Evolutionary conservation across 305 asterid genomes (phyloP).

Genomic region (Petunia hybrid): DNA sequence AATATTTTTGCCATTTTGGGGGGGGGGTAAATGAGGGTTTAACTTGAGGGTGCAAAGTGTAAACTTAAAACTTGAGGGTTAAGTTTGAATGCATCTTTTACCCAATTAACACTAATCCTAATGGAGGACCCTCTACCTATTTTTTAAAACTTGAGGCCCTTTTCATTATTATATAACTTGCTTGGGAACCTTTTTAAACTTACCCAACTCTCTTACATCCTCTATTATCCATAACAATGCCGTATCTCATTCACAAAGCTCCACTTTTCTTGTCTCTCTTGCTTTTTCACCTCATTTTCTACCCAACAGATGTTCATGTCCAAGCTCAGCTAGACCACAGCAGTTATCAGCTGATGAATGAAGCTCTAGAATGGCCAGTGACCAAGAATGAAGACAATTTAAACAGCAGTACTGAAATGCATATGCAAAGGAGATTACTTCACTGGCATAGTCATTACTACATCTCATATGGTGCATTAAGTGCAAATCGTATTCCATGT

Average conservation of each 20-base stretch:
- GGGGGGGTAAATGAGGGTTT: too few relatives aligned
- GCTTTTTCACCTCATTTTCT: neutral
- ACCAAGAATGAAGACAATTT: neutral
- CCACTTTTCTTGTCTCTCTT: neutral
- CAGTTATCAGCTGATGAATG: neutral
- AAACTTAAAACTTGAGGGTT: too few relatives aligned
- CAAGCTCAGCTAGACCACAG: neutral
- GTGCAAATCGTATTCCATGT: constrained; percentile 28
- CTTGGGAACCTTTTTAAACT: too few relatives aligned
- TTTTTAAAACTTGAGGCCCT: too few relatives aligned
- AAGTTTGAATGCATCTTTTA: too few relatives aligned
- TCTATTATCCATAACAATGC: neutral
- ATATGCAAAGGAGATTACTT: neutral
- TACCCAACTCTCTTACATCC: neutral
- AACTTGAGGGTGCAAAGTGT: too few relatives aligned
- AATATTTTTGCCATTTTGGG: too few relatives aligned
- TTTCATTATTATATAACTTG: too few relatives aligned
- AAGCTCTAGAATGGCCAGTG: neutral
- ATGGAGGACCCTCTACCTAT: too few relatives aligned
- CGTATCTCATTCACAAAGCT: neutral
- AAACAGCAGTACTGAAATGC: neutral
- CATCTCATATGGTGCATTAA: constrained; percentile 17
- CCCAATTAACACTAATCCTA: too few relatives aligned
- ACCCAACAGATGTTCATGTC: neutral
- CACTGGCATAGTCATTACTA: constrained; percentile 26